Conservation (phyloP, 352 stramenopile genomes). For the Stramenopiles sp. region DNA sequence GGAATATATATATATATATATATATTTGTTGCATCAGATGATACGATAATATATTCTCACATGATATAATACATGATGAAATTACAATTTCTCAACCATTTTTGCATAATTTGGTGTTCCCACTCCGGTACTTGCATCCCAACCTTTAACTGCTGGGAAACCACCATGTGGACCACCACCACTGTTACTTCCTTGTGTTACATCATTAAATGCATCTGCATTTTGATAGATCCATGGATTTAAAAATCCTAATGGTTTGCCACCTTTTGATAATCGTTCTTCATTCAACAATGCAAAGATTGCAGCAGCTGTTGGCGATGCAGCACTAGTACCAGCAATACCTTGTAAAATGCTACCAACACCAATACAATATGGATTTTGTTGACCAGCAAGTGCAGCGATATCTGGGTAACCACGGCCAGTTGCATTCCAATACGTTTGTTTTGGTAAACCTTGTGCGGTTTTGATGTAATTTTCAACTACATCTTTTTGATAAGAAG, state of each 20-base stretch:
- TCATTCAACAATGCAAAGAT: constrained; percentile 68
- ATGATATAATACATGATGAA: too few relatives aligned
- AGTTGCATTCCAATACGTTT: constrained; percentile 25
- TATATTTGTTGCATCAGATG: too few relatives aligned
- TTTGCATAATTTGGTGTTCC: constrained; percentile 49
- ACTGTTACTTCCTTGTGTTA: constrained; percentile 50
- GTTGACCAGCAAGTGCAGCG: constrained; percentile 33
- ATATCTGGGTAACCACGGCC: constrained; percentile 67
- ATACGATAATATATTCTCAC: too few relatives aligned
- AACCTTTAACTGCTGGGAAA: constrained; percentile 50
- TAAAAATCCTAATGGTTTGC: constrained; percentile 51
- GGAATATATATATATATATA: too few relatives aligned
- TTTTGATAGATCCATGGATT: constrained; percentile 54
- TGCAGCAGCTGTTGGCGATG: constrained; percentile 46
- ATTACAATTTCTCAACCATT: too few relatives aligned
- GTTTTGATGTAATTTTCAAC: constrained; percentile 37
- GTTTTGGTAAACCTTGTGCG: background rate
- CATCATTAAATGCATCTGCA: constrained; percentile 44
- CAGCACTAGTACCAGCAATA: constrained; percentile 43
- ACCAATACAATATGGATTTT: constrained; percentile 33
- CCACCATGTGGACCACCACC: constrained; percentile 25
- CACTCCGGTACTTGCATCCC: constrained; percentile 56
- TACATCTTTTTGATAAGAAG: constrained; percentile 37
- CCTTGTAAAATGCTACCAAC: constrained; percentile 24
- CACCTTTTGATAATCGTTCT: constrained; percentile 30